Percentiles rank a stretch among this genome's conserved stretches.
phyloP scores from a whole-genome alignment of 2,329 filamentous ascomycete species.

The Paracoccidioides lutzii region DNA sequence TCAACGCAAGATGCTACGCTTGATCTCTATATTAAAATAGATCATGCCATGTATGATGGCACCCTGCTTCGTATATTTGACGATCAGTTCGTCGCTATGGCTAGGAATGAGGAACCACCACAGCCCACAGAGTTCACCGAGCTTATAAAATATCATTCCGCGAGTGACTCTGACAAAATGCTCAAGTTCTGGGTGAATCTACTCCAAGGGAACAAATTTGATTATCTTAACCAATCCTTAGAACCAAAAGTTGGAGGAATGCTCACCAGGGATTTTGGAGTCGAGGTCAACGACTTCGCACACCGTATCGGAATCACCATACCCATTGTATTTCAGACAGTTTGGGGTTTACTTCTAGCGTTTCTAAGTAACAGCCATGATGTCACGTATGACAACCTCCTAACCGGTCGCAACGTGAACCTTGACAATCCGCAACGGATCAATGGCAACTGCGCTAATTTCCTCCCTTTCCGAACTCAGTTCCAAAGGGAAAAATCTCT shows the following conservation, averaged over 20 bases:
- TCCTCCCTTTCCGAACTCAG: slow-evolving; percentile 21
- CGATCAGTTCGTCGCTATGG: slow-evolving; percentile 21
- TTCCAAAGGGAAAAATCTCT: slow-evolving; percentile 9
- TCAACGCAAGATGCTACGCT: slow-evolving; percentile 12
- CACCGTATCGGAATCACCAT: slow-evolving; percentile 18
- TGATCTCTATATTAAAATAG: slow-evolving; percentile 34
- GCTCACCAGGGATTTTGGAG: slow-evolving; percentile 6
- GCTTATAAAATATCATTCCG: background rate
- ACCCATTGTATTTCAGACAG: slow-evolving; percentile 26
- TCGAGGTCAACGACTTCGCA: slow-evolving; percentile 14
- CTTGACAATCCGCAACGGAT: slow-evolving; percentile 25
- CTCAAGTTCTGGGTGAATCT: slow-evolving; percentile 12
- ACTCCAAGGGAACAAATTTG: slow-evolving; percentile 12
- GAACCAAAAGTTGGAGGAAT: slow-evolving; percentile 8
- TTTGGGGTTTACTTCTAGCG: slow-evolving; percentile 20
- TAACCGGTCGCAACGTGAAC: slow-evolving; percentile 28
- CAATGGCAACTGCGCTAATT: slow-evolving; percentile 28
- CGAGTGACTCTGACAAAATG: background rate
- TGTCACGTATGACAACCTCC: slow-evolving; percentile 25
- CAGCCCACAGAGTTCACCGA: slow-evolving; percentile 17
- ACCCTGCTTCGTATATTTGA: slow-evolving; percentile 28
- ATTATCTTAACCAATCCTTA: background rate
- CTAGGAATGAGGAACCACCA: slow-evolving; percentile 8
- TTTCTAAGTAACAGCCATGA: slow-evolving; percentile 12
- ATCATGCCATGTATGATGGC: slow-evolving; percentile 78